Base-by-base conservation (phyloP, 2,329 filamentous ascomycete species). In the Ophiostoma tasmaniense region DNA sequence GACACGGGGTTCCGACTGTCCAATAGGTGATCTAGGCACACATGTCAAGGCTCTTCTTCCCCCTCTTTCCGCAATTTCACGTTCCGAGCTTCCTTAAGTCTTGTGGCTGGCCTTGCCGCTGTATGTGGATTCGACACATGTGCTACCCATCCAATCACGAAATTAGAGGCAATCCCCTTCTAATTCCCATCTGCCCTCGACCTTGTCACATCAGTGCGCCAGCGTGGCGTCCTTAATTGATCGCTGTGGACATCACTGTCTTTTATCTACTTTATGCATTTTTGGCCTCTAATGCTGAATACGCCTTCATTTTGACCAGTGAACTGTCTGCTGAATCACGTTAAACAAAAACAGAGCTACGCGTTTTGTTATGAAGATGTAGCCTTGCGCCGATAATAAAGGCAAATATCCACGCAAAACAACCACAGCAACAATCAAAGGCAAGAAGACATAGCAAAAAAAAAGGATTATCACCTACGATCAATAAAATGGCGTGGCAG, bases 21-120 rank as follows among this genome's bases (percentile, higher is more conserved):
- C 67, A 68, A 66, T 69, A 33, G 35, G n/a, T 25, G 35, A 55
- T 3, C 62, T 8, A 65, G 30, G 17, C 20, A 65, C n/a, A 5
- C 20, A 28, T 11, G n/a, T 61, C 55, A 7, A 61, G 55, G 55
- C 55, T 61, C 22, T 61, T 13, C 22, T 8, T 8, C 5, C 22
- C 52, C 50, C 42, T 45, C 42, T 45, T 45, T 45, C 42, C 17
- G 17, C 42, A 20, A 45, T 45, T 45, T 17, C 17, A 17, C 42
- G n/a, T n/a, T n/a, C n/a, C n/a, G n/a, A n/a, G n/a, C 7, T 8
- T 45, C 5, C 22, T 6, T 25, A n/a, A 8, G 8, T 25, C 50
- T 55, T 55, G n/a, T 22, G 50, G 52, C 52, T 52, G 52, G 52
- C 52, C 52, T 30, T 22, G 22, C 52, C 11, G 13, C 25, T 17